A percentile compares a stretch with the other conserved stretches of the same genome.
phyloP scores from a whole-genome alignment of 2,329 filamentous ascomycete species.

The Aspergillus floridensis region DNA sequence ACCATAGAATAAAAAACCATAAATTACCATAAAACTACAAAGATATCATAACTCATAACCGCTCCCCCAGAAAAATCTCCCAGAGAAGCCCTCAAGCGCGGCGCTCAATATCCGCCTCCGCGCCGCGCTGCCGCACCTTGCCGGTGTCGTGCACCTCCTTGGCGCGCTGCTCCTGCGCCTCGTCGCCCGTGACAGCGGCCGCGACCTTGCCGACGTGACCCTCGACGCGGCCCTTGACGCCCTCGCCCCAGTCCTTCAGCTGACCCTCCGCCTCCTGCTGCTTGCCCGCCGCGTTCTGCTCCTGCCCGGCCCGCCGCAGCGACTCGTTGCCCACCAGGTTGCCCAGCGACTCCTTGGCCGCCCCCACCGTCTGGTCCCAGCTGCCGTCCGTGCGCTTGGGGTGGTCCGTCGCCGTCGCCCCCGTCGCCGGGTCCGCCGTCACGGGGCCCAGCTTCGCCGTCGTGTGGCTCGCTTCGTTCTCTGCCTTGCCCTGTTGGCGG shows the following conservation, averaged over 20 bases:
- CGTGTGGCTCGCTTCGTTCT: conserved; percentile 72
- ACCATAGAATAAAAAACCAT: neutral
- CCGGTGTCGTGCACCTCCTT: conserved; percentile 67
- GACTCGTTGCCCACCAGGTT: conserved; percentile 71
- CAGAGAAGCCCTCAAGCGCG: conserved; percentile 15
- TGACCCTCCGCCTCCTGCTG: conserved; percentile 80
- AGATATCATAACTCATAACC: neutral
- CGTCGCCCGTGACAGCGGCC: conserved; percentile 71
- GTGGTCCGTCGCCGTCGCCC: conserved; percentile 69
- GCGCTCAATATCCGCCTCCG: conserved; percentile 77
- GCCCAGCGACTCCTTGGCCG: conserved; percentile 78
- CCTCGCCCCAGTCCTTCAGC: conserved; percentile 68
- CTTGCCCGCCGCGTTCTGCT: conserved; percentile 79
- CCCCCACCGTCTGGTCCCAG: conserved; percentile 88
- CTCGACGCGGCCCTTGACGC: conserved; percentile 63
- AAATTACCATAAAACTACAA: neutral
- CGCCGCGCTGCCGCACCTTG: conserved; percentile 80
- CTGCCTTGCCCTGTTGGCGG: conserved; percentile 63
- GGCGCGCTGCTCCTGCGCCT: conserved; percentile 62
- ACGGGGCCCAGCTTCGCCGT: conserved; percentile 71
- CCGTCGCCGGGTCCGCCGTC: conserved; percentile 63
- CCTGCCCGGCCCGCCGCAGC: conserved; percentile 69
- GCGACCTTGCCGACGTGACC: conserved; percentile 70
- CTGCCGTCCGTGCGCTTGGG: conserved; percentile 67
- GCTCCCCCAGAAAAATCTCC: neutral